These are phyloP conservation scores for Spinacia oleracea DNA, from an alignment of 179 eudicot species.

Conservation along the genomic window DNA sequence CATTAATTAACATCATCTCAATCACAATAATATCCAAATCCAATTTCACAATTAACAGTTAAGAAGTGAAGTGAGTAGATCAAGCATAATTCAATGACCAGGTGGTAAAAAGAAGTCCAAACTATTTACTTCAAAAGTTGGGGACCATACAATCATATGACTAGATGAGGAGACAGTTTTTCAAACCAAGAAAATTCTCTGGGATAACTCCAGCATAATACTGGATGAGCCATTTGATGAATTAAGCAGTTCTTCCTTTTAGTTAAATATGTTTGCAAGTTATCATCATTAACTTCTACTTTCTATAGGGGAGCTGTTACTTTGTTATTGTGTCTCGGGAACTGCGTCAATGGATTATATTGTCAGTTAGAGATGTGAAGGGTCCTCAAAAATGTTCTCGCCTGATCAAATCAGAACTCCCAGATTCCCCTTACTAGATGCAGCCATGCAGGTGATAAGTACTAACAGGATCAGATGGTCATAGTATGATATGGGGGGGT, in stretches of 20 bases:
- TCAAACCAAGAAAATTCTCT: background rate
- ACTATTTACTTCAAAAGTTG: background rate
- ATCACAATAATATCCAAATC: background rate
- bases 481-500: background rate
- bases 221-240: background rate
- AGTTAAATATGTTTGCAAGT: background rate
- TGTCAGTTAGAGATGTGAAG: background rate
- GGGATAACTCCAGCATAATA: background rate
- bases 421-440: too few species aligned
- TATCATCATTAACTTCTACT: background rate
- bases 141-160: background rate
- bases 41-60: background rate
- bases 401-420: too few species aligned
- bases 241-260: background rate
- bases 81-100: background rate
- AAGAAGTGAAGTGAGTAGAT: background rate
- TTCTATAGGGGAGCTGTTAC: background rate
- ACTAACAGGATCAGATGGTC: background rate
- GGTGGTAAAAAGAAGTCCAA: too few species aligned
- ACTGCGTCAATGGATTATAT: background rate
- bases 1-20: slow-evolving; percentile 16
- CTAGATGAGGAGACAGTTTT: background rate
- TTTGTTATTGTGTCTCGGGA: background rate
- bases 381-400: background rate
- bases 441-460: background rate